Evolutionary conservation across 169 alveolate species (phyloP).

Genomic region (Plasmodium knowlesi): DNA sequence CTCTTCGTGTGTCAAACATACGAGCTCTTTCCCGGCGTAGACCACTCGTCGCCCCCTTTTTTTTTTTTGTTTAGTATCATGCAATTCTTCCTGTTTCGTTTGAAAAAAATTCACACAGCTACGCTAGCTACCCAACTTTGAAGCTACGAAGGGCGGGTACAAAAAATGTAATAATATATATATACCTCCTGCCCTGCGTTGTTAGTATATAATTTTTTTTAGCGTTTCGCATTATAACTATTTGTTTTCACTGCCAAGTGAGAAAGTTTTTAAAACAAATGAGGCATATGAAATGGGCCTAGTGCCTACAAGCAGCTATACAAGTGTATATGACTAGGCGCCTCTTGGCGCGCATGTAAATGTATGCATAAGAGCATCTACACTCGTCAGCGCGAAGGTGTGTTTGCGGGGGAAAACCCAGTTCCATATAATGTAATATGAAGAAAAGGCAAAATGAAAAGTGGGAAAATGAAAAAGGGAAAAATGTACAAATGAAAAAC

Average conservation of each 20-base stretch:
- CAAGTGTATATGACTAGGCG: neutral
- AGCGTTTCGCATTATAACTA: neutral
- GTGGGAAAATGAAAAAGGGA: neutral
- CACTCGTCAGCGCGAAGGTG: neutral
- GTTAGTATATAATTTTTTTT: too few species aligned
- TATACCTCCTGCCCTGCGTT: neutral
- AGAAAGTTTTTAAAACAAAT: neutral
- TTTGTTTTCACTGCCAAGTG: neutral
- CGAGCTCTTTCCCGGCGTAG: neutral
- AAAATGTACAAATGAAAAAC: neutral
- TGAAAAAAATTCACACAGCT: neutral
- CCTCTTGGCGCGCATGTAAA: neutral
- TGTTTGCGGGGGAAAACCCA: neutral
- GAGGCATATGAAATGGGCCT: neutral
- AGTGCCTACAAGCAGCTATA: neutral
- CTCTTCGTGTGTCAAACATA: neutral
- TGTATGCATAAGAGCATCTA: neutral
- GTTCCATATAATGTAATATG: neutral
- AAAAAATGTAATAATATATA: too few species aligned
- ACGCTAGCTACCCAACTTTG: neutral
- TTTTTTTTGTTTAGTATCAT: neutral
- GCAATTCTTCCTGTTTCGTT: neutral
- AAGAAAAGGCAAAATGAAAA: neutral
- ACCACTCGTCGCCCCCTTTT: neutral
- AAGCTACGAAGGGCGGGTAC: neutral